Base-by-base conservation (phyloP, 2,329 filamentous ascomycete genomes). In the Byssoonygena ceratinophila region DNA sequence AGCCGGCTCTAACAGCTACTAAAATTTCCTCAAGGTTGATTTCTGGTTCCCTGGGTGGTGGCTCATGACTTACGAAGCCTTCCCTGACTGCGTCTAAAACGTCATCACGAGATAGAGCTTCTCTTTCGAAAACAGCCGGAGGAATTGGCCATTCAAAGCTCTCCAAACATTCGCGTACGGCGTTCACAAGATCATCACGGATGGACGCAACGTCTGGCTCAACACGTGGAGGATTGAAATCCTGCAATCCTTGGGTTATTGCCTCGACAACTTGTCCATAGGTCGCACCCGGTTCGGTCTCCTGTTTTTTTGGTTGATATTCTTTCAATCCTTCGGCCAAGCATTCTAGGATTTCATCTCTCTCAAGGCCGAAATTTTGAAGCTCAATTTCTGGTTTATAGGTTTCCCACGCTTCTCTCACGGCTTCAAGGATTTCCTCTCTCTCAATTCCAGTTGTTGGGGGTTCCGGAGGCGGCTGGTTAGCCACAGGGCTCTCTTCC, bases 381-480 rank as follows among this genome's bases (percentile, higher is more conserved):
- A 94, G 77, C 60, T 94, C 84, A 47, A 95, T 88, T 61, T 96
- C 88, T 0, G 91, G 91, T 69, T 94, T 94, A 70, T 94, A 94
- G 51, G 83, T 87, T 64, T 96, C 91, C 81, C 89, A 94, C 0
- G 90, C 91, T 60, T 95, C 89, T 59, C 83, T 83, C 12, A 97
- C 85, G 2, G 90, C 89, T 25, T 85, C 79, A 1, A 97, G 78
- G 32, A 97, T 87, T 54, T 94, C 87, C 46, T 95, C 87, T 59
- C 85, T 81, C 60, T 82, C 83, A 44, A 87, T 69, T n/a, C 73
- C 70, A 8, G 70, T 71, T 34, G 69, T 73, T 44, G 68, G 71
- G 48, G 74, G 66, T 59, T 75, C 69, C 27, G 66, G 69, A 2
- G 74, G 72, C 52, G 81, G 74, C 59, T 53, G 51, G 3, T 85